phyloP scores from a whole-genome alignment of 139 green algal genomes.

The Coelastrella sp. region DNA sequence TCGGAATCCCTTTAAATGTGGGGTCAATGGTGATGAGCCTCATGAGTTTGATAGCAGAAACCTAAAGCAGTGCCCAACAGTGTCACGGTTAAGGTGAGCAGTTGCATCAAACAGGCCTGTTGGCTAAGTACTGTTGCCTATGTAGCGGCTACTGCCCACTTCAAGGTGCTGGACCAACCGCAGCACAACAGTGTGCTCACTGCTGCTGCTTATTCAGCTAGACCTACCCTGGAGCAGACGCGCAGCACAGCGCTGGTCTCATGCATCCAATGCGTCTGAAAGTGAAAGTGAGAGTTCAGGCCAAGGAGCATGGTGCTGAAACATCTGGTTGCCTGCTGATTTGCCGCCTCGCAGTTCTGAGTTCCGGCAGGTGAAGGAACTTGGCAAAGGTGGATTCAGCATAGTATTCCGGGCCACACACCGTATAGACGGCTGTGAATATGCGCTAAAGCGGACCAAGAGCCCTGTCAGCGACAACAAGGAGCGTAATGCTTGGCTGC shows the following conservation, averaged over 20 bases:
- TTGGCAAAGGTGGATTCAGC: conserved; percentile 86
- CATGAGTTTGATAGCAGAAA: conserved; percentile 37
- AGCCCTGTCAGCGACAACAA: conserved; percentile 64
- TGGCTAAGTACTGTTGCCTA: too few species aligned
- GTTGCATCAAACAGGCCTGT: too few species aligned
- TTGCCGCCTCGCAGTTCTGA: conserved; percentile 56
- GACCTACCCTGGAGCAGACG: background rate
- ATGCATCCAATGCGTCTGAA: too few species aligned
- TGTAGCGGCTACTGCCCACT: too few species aligned
- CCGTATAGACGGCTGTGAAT: conserved; percentile 86
- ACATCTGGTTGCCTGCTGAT: background rate
- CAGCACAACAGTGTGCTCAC: too few species aligned
- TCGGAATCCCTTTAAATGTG: conserved; percentile 46
- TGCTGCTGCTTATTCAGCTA: background rate
- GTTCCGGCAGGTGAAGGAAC: conserved; percentile 72
- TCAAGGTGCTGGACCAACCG: too few species aligned
- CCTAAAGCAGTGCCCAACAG: conserved; percentile 25
- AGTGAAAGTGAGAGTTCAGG: background rate
- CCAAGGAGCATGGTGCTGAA: background rate
- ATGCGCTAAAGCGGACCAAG: conserved; percentile 90
- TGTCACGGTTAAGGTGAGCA: conserved; percentile 35
- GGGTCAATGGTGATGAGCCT: conserved; percentile 25
- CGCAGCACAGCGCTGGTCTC: background rate
- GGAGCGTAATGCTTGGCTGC: conserved; percentile 70
- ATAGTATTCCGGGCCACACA: conserved; percentile 81